Evolutionary conservation across 1,139 yeast genomes (phyloP), one percentile per base, ranked within the genome.

Genomic region (Debaryomyces psychrophilus): DNA sequence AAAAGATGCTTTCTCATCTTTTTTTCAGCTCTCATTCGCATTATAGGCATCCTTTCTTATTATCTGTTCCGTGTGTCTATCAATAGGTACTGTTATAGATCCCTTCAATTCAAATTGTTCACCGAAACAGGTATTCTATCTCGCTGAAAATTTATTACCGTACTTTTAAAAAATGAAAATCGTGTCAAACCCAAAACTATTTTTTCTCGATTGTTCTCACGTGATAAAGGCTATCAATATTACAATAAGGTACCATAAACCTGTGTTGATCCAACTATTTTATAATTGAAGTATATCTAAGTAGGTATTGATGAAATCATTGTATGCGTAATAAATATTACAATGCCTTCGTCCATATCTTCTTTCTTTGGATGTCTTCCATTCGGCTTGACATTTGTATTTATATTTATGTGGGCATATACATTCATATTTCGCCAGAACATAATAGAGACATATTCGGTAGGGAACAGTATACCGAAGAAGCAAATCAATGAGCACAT

Each of bases 1-100:
- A 72, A 59, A 61, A 75, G 77, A 60, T 66, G 73, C 67, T 75
- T 75, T 55, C 79, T 65, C 78, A 76, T 76, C 68, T 66, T 71
- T 70, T 75, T 75, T 57, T 73, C 80, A 14, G 78, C 67, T 59
- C 76, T 71, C 58, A 72, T 63, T 53, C 68, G 71, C 75, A 71
- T 71, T 31, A 52, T 52, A 41, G 73, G 66, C 78, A 73, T 73
- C 50, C 54, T 67, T 61, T 45, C 37, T 12, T 31, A 12, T 18
- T 15, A 33, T 28, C 31, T 18, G n/a, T 11, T 38, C 17, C 11
- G 20, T 38, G 28, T 9, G 3, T 9, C n/a, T 22, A 17, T 35
- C 34, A 28, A 28, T 17, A 20, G 34, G 34, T 38, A 38, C 41
- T 38, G 11, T 12, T 27, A 38, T 28, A 38, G 41, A 38, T 38